These are phyloP conservation scores for Trametes hirsuta DNA, from an alignment of 1,284 basidiomycete species.

Conservation along the genomic window DNA sequence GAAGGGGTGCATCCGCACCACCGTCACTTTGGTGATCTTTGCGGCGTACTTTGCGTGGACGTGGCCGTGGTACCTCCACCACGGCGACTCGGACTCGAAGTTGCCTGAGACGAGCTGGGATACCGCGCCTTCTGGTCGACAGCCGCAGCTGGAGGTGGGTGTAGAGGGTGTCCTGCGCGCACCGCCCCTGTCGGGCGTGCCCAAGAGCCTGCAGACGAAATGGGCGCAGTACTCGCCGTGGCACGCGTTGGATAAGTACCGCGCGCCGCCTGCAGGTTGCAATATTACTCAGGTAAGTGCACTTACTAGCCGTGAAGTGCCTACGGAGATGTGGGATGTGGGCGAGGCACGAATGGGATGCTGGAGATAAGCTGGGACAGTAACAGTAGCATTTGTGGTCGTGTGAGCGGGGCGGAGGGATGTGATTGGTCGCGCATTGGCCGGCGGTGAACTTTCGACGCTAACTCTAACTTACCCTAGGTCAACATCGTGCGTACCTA, in stretches of 20 bases:
- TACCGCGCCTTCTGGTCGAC: too few relatives aligned
- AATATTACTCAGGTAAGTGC: slow-evolving; percentile 52
- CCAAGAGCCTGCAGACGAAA: slow-evolving; percentile 27
- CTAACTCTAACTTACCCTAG: slow-evolving; percentile 4
- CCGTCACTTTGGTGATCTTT: slow-evolving; percentile 18
- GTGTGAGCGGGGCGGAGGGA: neutral
- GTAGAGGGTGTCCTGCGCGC: slow-evolving; percentile 8
- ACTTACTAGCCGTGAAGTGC: neutral
- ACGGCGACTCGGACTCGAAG: slow-evolving; percentile 1
- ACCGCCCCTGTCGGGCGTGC: slow-evolving; percentile 25
- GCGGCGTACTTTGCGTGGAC: slow-evolving; percentile 20
- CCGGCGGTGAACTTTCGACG: neutral
- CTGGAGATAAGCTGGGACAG: neutral
- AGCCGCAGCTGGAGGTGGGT: neutral
- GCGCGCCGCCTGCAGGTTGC: slow-evolving; percentile 51
- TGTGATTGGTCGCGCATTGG: neutral
- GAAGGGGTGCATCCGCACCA: slow-evolving; percentile 19
- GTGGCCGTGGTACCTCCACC: slow-evolving; percentile 17
- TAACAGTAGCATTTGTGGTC: neutral
- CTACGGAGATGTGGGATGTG: neutral
- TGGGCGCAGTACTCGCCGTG: slow-evolving; percentile 70
- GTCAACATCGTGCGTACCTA: slow-evolving; percentile 23
- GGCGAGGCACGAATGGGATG: neutral
- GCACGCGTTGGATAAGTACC: slow-evolving; percentile 50
- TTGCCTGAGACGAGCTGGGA: neutral